phyloP scores from a whole-genome alignment of 2,329 filamentous ascomycete species.

The Venturiaceae sp. region DNA sequence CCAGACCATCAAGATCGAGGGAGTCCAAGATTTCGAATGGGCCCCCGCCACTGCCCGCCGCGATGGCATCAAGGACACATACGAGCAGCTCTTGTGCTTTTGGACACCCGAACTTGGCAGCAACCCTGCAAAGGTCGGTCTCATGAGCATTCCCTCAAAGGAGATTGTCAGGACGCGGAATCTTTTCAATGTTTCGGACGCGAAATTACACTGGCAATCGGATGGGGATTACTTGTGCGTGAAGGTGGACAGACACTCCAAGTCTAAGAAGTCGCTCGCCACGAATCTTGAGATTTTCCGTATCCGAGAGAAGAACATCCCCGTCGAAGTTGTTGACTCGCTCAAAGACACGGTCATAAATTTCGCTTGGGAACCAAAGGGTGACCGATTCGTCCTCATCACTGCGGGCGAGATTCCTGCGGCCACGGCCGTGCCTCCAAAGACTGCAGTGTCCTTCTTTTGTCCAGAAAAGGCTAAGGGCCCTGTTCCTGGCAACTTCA shows the following conservation, averaged over 20 bases:
- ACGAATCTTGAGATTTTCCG: conserved; percentile 99
- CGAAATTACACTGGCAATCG: conserved; percentile 98
- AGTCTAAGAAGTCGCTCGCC: conserved; percentile 95
- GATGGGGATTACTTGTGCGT: conserved; percentile 90
- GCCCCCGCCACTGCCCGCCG: conserved; percentile 73
- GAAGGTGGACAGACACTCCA: conserved; percentile 97
- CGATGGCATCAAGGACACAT: conserved; percentile 69
- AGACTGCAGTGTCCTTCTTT: conserved; percentile 94
- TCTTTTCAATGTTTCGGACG: conserved; percentile 95
- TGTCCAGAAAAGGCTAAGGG: conserved; percentile 92
- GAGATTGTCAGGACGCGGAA: conserved; percentile 90
- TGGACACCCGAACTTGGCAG: conserved; percentile 98
- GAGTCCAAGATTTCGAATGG: conserved; percentile 97
- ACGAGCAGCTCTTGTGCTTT: conserved; percentile 95
- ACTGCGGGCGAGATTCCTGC: conserved; percentile 78
- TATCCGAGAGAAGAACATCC: conserved; percentile 92
- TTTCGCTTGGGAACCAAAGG: conserved; percentile 98
- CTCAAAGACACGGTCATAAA: conserved; percentile 99
- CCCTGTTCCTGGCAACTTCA: conserved; percentile 72
- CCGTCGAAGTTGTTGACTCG: conserved; percentile 93
- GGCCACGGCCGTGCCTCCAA: conserved; percentile 74
- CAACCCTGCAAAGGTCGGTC: conserved; percentile 91
- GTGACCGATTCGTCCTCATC: conserved; percentile 94
- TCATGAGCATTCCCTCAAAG: conserved; percentile 95
- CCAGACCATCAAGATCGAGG: conserved; percentile 90